Evolutionary conservation across 345 rosid genomes (phyloP), one percentile per base, ranked within the genome.

Genomic region (Cardiospermum halicacabum): DNA sequence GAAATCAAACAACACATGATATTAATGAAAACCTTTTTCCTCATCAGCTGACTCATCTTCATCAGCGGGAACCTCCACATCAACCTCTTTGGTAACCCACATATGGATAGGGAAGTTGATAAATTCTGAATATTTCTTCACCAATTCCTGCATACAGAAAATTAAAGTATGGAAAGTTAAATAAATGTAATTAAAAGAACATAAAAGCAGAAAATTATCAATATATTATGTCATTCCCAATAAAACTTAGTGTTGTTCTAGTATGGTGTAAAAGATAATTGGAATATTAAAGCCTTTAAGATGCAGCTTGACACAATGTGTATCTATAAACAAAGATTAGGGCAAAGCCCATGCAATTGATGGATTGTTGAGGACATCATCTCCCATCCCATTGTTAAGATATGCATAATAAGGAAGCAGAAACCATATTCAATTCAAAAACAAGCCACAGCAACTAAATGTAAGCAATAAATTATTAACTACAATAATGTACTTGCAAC

Each of bases 1-100:
- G 25, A 43, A n/a, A 53, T 18, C 5, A 26, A 65, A 48, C 27
- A 45, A 40, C 18, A 37, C 18, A 27, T 30, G 30, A 42, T 62
- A 53, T 34, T 21, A 21, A 60, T 50, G 55, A 83, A 40, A 78
- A 87, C 99, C 7, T 71, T 84, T 82, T 57, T 87, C 92, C 60
- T 85, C 97, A 66, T 88, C 96, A 64, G 71, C 74, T 58, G 91
- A 81, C 30, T 93, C 97, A 48, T 90, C 97, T 56, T 93, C 98
- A 34, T 94, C 96, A 11, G 79, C 84, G 43, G 97, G 95, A 70
- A 81, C 91, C 78, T 91, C 99, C 34, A 80, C 90, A 58, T 94
- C 99, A 67, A 87, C 81, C 81, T 94, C 97, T 71, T 91, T 94
- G 79, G 83, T 91, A 48, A 95, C 96, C 99, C 99, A 94, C 45